phyloP scores from a whole-genome alignment of 2,329 filamentous ascomycete genomes.

The Coniosporium tulheliwenetii region DNA sequence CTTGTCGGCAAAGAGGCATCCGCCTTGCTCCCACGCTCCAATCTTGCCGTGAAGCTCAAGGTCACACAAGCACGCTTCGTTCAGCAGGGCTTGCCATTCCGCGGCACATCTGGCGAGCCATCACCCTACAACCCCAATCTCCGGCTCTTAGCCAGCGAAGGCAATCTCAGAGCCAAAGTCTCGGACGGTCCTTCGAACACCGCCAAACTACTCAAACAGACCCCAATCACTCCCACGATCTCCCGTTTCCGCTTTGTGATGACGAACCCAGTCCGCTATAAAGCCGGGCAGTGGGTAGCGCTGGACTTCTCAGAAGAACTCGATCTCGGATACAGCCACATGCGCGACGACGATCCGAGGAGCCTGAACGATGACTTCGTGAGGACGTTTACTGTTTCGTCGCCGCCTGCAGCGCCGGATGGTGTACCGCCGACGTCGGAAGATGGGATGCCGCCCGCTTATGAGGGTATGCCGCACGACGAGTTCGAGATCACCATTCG shows the following conservation, averaged over 20 bases:
- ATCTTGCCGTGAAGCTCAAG: slow-evolving; percentile 55
- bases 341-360: slow-evolving; percentile 65
- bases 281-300: slow-evolving; percentile 62
- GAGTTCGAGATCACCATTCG: slow-evolving; percentile 60
- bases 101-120: slow-evolving; percentile 39
- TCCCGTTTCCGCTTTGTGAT: slow-evolving; percentile 47
- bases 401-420: slow-evolving; percentile 26
- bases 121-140: slow-evolving; percentile 72
- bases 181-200: slow-evolving; percentile 12
- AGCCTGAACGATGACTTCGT: slow-evolving; percentile 75
- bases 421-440: slow-evolving; percentile 1
- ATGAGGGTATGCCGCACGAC: slow-evolving; percentile 12
- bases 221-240: slow-evolving; percentile 48
- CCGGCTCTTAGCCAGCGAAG: slow-evolving; percentile 47
- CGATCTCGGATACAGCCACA: slow-evolving; percentile 62
- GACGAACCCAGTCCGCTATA: slow-evolving; percentile 32
- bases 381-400: slow-evolving; percentile 70
- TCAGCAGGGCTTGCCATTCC: slow-evolving; percentile 49
- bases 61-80: slow-evolving; percentile 49
- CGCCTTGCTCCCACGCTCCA: slow-evolving; percentile 48
- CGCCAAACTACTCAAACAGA: slow-evolving; percentile 44
- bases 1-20: slow-evolving; percentile 49
- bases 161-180: slow-evolving; percentile 13
- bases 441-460: slow-evolving; percentile 8
- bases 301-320: slow-evolving; percentile 57